Evolutionary conservation across 768 basidiomycete species (phyloP).

Genomic region (Boletus bicolor): DNA sequence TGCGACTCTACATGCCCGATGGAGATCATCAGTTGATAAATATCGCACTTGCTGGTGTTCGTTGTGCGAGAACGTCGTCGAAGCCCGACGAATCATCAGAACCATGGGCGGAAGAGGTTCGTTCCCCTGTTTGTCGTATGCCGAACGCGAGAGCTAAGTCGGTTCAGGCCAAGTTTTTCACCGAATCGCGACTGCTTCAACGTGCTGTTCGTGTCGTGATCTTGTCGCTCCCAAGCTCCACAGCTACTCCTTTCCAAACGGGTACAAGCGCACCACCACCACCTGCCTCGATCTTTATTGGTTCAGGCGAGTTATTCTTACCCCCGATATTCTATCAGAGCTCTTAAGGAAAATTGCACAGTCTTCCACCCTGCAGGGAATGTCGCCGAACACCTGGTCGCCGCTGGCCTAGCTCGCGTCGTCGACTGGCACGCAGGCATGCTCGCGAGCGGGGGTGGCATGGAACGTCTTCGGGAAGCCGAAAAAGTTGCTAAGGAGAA

Average conservation of each 20-base stretch:
- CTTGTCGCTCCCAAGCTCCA: slow-evolving; percentile 73
- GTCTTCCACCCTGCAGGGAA: slow-evolving; percentile 92
- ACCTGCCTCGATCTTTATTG: slow-evolving; percentile 85
- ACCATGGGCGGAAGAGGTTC: slow-evolving; percentile 85
- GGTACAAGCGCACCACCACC: slow-evolving; percentile 53
- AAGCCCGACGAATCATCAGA: slow-evolving; percentile 79
- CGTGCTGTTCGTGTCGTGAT: slow-evolving; percentile 73
- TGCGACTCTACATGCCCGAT: slow-evolving; percentile 83
- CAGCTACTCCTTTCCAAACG: slow-evolving; percentile 77
- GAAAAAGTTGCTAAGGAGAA: slow-evolving; percentile 81
- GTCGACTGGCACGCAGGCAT: slow-evolving; percentile 99
- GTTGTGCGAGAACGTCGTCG: slow-evolving; percentile 65
- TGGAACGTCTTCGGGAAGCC: slow-evolving; percentile 83
- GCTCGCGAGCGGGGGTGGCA: slow-evolving; percentile 76
- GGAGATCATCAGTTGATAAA: slow-evolving; percentile 90
- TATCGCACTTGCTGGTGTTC: slow-evolving; percentile 78
- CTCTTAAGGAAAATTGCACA: slow-evolving; percentile 22
- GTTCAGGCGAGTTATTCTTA: slow-evolving; percentile 52
- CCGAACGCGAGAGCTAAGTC: background rate
- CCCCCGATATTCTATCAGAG: background rate
- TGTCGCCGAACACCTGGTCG: slow-evolving; percentile 85
- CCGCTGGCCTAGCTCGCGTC: slow-evolving; percentile 81
- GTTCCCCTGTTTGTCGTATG: slow-evolving; percentile 18
- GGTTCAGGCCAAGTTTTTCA: slow-evolving; percentile 84
- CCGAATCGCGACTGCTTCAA: slow-evolving; percentile 83